Base-by-base conservation (phyloP, 768 basidiomycete genomes). In the Russula earlei region DNA sequence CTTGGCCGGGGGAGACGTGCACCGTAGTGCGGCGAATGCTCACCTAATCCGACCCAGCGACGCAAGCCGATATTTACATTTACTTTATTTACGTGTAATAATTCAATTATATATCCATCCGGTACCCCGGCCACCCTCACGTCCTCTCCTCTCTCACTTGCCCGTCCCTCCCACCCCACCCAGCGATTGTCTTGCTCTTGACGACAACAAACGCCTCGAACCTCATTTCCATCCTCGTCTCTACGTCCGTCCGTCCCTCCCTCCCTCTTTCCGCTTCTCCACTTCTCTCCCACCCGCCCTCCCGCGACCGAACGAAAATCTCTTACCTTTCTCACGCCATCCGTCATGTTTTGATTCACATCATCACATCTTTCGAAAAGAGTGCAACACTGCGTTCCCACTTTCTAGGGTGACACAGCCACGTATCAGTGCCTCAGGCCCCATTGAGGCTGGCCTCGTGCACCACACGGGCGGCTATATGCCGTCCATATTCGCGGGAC, bases 21-120 rank as follows among this genome's bases (percentile, higher is more conserved):
- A 58, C 57, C 50, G 44, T 57, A 58, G 57, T 58, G 57, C 57
- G 57, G 57, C 57, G 34, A 44, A 58, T 58, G 57, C 52, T 58
- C 34, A 58, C 56, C 48, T 58, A 58, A 58, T 58, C 8, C 41
- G 8, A 38, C 31, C 42, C 38, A 34, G 12, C 40, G 10, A 6
- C 37, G 33, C 33, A 49, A 52, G 36, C 44, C 49, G 33, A 57
- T 57, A 51, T 54, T 38, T 34, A 33, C 31, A 44, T 52, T 52
- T 52, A 42, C 52, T n/a, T n/a, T 20, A 55, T 55, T 58, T 58
- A 55, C 56, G 52, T 58, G 53, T 58, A 31, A 7, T 31, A n/a
- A 33, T 29, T 5, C 15, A 22, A 40, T 25, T 25, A 27, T 25
- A 4, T n/a, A 4, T 34, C 19, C 9, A n/a, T 27, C 17, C 12